Evolutionary conservation across 345 rosid species (phyloP), one percentile per base, ranked within the genome.

Genomic region (Abelmoschus esculentus): DNA sequence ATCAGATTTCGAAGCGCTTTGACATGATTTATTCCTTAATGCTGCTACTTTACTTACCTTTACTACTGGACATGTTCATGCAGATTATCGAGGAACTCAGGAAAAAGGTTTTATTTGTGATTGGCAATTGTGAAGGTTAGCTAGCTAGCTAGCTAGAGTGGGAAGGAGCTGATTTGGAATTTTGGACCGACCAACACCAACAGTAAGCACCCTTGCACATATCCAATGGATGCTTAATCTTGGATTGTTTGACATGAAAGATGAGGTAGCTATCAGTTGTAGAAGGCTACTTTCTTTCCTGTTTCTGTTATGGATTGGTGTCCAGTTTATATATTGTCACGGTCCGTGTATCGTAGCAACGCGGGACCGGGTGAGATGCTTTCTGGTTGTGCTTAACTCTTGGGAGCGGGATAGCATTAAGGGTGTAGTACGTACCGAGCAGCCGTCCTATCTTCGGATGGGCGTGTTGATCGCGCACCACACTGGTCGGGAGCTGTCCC

Each of bases 81-180:
- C 88, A 90, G 97, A 73, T 83, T 63, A 83, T 91, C 61, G 80
- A 78, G 19, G 73, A 77, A 69, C 86, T 93, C 3, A 76, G 81
- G 79, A 85, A 80, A 80, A 86, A 81, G 72, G 83, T 93, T 60
- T 36, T 66, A 76, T 70, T 76, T 79, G 84, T 89, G 52, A 75
- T 75, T 34, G 89, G 92, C 22, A 77, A 77, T 32, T 63, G 70
- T 61, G 68, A 73, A 72, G 73, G 72, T 73, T 82, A 83, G 74
- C 52, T 80, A 83, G 73, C 52, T 19, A 26, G 26, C 26, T 22
- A 22, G 26, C 26, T 22, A 22, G 26, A 22, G 26, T 22, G 67
- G 42, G 61, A 29, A 79, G 36, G 29, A 61, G 72, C 69, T 18
- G 2, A 57, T 52, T 66, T 7, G 29, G 55, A 28, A 36, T 46